phyloP scores from a whole-genome alignment of 2,329 filamentous ascomycete species.

The Diplocarpon mali region DNA sequence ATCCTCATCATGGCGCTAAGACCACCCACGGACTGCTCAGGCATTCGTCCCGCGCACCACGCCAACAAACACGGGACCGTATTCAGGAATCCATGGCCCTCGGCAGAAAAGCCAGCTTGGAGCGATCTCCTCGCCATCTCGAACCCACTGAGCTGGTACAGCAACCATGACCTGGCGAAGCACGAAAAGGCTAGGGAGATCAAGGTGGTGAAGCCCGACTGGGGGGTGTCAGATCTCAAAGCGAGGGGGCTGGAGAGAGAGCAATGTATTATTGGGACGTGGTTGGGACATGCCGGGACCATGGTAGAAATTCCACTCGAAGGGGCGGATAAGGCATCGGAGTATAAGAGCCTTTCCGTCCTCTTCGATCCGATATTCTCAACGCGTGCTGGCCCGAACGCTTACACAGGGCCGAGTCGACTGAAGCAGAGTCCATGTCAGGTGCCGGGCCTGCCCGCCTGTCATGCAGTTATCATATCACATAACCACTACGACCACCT shows the following conservation, averaged over 20 bases:
- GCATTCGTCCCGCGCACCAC: constrained; percentile 12
- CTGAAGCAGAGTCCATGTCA: constrained; percentile 67
- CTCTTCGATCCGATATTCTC: constrained; percentile 21
- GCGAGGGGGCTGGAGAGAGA: constrained; percentile 7
- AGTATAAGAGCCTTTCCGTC: constrained; percentile 13
- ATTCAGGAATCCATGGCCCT: constrained; percentile 21
- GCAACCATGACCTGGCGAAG: constrained; percentile 2
- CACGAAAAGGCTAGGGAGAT: constrained; percentile 9
- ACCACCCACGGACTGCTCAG: neutral
- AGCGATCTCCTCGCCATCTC: constrained; percentile 9
- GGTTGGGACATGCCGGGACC: constrained; percentile 16
- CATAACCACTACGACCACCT: constrained; percentile 93
- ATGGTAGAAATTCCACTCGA: constrained; percentile 15
- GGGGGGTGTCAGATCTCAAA: constrained; percentile 11
- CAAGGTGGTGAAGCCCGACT: constrained; percentile 16
- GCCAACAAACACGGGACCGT: constrained; percentile 11
- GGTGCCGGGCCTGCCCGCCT: constrained; percentile 61
- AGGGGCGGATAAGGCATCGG: neutral
- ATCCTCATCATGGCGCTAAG: neutral
- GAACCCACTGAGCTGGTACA: constrained; percentile 14
- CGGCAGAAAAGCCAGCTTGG: constrained; percentile 14
- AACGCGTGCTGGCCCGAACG: constrained; percentile 16
- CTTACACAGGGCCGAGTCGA: constrained; percentile 49
- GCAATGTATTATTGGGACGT: constrained; percentile 16
- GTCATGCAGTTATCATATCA: constrained; percentile 63